phyloP scores from a whole-genome alignment of 2,329 filamentous ascomycete genomes.

The Talaromyces atroroseus region DNA sequence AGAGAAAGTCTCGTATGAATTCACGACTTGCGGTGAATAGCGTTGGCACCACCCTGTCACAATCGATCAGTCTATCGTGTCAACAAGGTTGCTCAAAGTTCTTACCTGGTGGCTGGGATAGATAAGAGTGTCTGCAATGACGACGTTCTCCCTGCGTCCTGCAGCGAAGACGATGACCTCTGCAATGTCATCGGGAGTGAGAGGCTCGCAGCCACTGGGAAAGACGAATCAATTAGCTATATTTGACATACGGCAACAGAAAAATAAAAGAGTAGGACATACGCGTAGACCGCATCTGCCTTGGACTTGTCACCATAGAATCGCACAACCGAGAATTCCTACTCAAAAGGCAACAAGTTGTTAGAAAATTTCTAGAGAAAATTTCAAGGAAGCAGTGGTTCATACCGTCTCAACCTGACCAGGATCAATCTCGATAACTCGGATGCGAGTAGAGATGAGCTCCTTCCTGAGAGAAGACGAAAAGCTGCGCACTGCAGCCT shows the following conservation, averaged over 20 bases:
- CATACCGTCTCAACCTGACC: slow-evolving; percentile 83
- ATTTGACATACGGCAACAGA: not conserved
- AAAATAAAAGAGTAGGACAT: slow-evolving; percentile 30
- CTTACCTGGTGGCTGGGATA: slow-evolving; percentile 84
- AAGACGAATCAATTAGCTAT: not conserved
- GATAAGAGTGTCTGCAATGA: slow-evolving; percentile 79
- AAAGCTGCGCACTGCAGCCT: slow-evolving; percentile 80
- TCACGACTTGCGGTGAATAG: slow-evolving; percentile 11
- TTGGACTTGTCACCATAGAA: slow-evolving; percentile 86
- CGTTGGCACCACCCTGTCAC: slow-evolving; percentile 11
- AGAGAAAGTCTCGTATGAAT: not conserved
- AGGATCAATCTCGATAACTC: slow-evolving; percentile 83
- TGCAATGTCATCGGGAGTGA: slow-evolving; percentile 86
- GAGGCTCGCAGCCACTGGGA: slow-evolving; percentile 65
- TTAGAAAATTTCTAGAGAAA: not conserved
- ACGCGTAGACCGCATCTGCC: slow-evolving; percentile 85
- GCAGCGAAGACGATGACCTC: slow-evolving; percentile 84
- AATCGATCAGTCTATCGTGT: not conserved
- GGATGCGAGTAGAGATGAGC: slow-evolving; percentile 70
- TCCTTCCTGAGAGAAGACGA: slow-evolving; percentile 78
- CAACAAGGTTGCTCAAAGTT: not conserved
- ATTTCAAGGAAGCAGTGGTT: not conserved
- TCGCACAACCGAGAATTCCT: slow-evolving; percentile 80
- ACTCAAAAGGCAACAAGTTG: slow-evolving; percentile 5
- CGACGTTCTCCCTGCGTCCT: slow-evolving; percentile 80